Conservation (phyloP, 1,284 basidiomycete species). For the Marasmius oreades region DNA sequence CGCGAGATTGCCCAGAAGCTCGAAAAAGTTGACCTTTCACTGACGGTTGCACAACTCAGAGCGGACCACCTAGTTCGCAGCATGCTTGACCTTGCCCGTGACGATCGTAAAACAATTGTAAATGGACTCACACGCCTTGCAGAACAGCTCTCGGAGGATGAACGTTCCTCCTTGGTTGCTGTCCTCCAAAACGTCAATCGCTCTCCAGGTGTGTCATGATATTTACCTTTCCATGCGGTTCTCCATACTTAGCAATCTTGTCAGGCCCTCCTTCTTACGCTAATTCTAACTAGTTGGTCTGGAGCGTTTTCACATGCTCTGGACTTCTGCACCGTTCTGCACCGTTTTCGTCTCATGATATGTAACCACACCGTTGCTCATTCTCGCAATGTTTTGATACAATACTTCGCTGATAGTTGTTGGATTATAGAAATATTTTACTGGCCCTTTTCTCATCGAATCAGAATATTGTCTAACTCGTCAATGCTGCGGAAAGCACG, state of each 20-base stretch:
- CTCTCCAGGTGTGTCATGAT: conserved; percentile 44
- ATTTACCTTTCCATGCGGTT: neutral
- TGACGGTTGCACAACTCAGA: conserved; percentile 57
- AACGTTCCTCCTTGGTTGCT: conserved; percentile 58
- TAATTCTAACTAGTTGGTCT: conserved; percentile 14
- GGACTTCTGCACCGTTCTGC: too few species aligned
- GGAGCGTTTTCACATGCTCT: neutral
- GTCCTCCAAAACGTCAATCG: conserved; percentile 56
- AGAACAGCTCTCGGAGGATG: conserved; percentile 70
- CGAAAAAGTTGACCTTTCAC: conserved; percentile 63
- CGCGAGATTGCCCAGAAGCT: conserved; percentile 56
- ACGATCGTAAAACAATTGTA: conserved; percentile 68
- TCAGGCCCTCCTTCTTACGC: conserved; percentile 38
- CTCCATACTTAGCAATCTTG: too few species aligned
- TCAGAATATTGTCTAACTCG: too few species aligned
- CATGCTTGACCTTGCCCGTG: conserved; percentile 59
- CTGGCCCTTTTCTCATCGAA: neutral
- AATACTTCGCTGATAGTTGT: neutral
- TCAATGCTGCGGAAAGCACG: too few species aligned
- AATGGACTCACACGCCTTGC: conserved; percentile 65
- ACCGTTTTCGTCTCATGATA: neutral
- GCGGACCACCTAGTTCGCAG: conserved; percentile 61
- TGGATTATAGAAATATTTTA: neutral
- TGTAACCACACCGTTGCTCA: neutral
- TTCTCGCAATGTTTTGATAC: neutral